A percentile compares a stretch with the other conserved stretches of the same genome.
phyloP scores from a whole-genome alignment of 2,329 filamentous ascomycete species.

The Beauveria brongniartii region DNA sequence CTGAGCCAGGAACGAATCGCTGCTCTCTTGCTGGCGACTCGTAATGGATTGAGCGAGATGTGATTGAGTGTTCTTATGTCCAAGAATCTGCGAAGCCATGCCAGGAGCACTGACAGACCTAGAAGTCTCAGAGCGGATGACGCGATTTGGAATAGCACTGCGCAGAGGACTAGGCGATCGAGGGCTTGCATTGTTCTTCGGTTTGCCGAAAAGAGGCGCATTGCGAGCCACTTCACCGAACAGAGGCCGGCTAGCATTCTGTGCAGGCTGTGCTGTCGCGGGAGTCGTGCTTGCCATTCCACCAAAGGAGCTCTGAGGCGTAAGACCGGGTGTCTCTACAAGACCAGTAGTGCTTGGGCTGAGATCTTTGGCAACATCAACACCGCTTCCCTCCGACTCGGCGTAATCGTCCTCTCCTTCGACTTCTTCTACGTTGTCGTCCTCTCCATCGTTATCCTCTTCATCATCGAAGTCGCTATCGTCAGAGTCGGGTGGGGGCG shows the following conservation, averaged over 20 bases:
- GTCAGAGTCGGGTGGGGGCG: slow-evolving; percentile 22
- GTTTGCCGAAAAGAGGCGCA: slow-evolving; percentile 46
- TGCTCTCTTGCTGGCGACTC: slow-evolving; percentile 29
- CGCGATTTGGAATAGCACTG: slow-evolving; percentile 43
- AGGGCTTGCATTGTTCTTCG: slow-evolving; percentile 45
- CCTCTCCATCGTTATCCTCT: slow-evolving; percentile 29
- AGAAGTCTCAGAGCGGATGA: slow-evolving; percentile 39
- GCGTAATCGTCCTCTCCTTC: slow-evolving; percentile 41
- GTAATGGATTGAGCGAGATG: slow-evolving; percentile 31
- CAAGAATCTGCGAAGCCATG: slow-evolving; percentile 47
- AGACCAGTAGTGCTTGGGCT: slow-evolving; percentile 41
- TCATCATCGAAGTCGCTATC: slow-evolving; percentile 26
- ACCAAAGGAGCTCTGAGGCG: slow-evolving; percentile 52
- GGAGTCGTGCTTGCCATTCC: slow-evolving; percentile 33
- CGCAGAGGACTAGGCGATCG: slow-evolving; percentile 67
- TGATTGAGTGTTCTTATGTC: slow-evolving; percentile 29
- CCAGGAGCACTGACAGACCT: slow-evolving; percentile 55
- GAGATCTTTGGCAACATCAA: slow-evolving; percentile 57
- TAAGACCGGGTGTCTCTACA: slow-evolving; percentile 41
- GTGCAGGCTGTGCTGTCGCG: slow-evolving; percentile 29
- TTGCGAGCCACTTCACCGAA: slow-evolving; percentile 48
- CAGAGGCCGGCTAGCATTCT: slow-evolving; percentile 35
- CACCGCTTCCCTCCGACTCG: slow-evolving; percentile 50
- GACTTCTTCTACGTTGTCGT: slow-evolving; percentile 31
- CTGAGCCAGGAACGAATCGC: slow-evolving; percentile 41